These are phyloP conservation scores for Austroboletus olivaceoglutinosus DNA, from an alignment of 1,284 basidiomycete genomes.

Conservation along the genomic window DNA sequence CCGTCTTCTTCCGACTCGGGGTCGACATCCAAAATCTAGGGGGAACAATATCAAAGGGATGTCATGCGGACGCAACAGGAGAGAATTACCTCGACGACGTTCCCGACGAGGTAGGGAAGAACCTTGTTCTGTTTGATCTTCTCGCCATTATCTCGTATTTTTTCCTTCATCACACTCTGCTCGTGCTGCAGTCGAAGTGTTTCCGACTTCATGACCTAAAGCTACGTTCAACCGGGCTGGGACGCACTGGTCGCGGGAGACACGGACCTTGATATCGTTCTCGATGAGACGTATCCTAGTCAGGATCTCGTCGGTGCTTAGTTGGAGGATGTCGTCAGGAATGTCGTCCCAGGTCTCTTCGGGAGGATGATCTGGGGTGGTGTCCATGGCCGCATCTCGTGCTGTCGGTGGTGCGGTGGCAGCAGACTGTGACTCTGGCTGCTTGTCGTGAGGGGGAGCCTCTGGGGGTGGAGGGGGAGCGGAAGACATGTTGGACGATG, in stretches of 20 bases:
- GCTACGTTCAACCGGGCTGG: neutral
- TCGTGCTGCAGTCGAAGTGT: constrained; percentile 91
- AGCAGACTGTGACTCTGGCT: constrained; percentile 35
- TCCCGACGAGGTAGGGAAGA: constrained; percentile 95
- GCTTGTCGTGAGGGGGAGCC: constrained; percentile 46
- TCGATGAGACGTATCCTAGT: constrained; percentile 89
- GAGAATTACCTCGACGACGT: constrained; percentile 84
- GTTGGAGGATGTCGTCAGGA: constrained; percentile 72
- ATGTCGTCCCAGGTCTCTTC: constrained; percentile 84
- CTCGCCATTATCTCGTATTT: constrained; percentile 96
- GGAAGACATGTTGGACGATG: constrained; percentile 56
- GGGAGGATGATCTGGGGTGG: constrained; percentile 60
- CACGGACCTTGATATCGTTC: constrained; percentile 85
- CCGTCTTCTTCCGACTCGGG: constrained; percentile 92
- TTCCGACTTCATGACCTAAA: constrained; percentile 92
- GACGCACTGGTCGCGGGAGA: neutral
- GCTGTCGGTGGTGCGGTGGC: constrained; percentile 25
- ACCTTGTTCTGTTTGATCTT: constrained; percentile 99
- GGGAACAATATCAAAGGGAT: constrained; percentile 6
- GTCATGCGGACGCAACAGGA: neutral
- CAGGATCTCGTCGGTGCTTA: constrained; percentile 79
- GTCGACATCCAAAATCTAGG: constrained; percentile 90
- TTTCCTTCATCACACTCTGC: constrained; percentile 94
- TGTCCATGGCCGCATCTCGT: constrained; percentile 63
- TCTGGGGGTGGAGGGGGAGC: constrained; percentile 51